Evolutionary conservation across 108 stramenopile genomes (phyloP).

Genomic region (Asterionellopsis glacialis): DNA sequence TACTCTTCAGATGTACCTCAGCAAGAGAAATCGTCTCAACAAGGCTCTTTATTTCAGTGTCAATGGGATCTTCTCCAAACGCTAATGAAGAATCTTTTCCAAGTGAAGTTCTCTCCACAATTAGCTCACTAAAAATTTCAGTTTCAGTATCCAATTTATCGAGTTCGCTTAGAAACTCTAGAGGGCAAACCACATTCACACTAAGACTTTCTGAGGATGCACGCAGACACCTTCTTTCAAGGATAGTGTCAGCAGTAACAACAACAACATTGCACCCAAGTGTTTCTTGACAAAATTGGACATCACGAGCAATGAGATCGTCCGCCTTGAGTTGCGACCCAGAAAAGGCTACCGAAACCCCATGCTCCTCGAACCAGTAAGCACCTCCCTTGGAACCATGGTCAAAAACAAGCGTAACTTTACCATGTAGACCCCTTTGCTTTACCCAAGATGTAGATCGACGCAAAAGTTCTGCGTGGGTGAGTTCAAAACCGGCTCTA

Average conservation of each 20-base stretch:
- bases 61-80: too few species aligned
- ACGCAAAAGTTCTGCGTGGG: constrained; percentile 49
- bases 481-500: constrained; percentile 51
- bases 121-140: too few species aligned
- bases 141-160: constrained; percentile 14
- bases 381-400: constrained; percentile 42
- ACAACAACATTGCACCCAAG: constrained; percentile 10
- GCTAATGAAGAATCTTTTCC: too few species aligned
- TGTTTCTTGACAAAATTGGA: constrained; percentile 16
- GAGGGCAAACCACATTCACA: constrained; percentile 34
- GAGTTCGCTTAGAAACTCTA: constrained; percentile 31
- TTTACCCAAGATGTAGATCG: constrained; percentile 32
- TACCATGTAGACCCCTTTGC: constrained; percentile 20
- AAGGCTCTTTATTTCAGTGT: not conserved
- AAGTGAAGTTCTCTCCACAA: too few species aligned
- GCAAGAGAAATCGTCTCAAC: too few species aligned
- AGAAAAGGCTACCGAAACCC: constrained; percentile 41
- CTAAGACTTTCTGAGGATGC: constrained; percentile 18
- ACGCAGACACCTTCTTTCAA: constrained; percentile 15
- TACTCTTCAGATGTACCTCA: too few species aligned
- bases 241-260: constrained; percentile 58
- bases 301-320: constrained; percentile 62
- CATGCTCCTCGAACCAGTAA: constrained; percentile 22
- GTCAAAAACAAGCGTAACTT: constrained; percentile 48
- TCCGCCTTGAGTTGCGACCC: constrained; percentile 55